Base-by-base conservation (phyloP, 306 rosid species). In the Begonia masoniana region DNA sequence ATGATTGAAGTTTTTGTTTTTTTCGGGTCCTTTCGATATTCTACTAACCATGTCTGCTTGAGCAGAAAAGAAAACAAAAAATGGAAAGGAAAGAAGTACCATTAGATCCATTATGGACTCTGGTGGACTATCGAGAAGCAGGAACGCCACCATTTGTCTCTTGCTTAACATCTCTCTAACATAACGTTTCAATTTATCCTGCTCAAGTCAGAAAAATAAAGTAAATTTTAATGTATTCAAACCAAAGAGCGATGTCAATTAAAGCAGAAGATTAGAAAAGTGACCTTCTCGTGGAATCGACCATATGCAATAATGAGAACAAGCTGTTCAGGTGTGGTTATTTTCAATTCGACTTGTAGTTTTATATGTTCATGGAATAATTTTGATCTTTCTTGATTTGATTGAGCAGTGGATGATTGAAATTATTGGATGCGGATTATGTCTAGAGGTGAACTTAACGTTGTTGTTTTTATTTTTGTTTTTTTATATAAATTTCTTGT, bases 301-400 rank as follows among this genome's bases (percentile, higher is more conserved):
- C 95, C 97, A 73, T 91, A 95, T 16, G 85, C 84, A 61, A 91
- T 83, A 50, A 91, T 74, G 62, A 91, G 78, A 62, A 85, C 94
- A 59, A 91, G 88, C 71, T 91, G 97, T 68, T 91, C n/a, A n/a
- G n/a, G n/a, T n/a, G n/a, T n/a, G n/a, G n/a, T n/a, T n/a, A n/a
- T n/a, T n/a, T n/a, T n/a, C n/a, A n/a, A n/a, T n/a, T n/a, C n/a
- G n/a, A n/a, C n/a, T n/a, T n/a, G n/a, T n/a, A n/a, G n/a, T n/a
- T n/a, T n/a, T n/a, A n/a, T n/a, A n/a, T n/a, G n/a, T n/a, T n/a
- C n/a, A n/a, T n/a, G n/a, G n/a, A n/a, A n/a, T n/a, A n/a, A n/a
- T n/a, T n/a, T n/a, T n/a, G n/a, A n/a, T n/a, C n/a, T n/a, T n/a
- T n/a, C n/a, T n/a, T n/a, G n/a, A n/a, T n/a, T n/a, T n/a, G n/a